Conservation (phyloP, 1,284 basidiomycete genomes). For the Ceratobasidium theobromae region DNA sequence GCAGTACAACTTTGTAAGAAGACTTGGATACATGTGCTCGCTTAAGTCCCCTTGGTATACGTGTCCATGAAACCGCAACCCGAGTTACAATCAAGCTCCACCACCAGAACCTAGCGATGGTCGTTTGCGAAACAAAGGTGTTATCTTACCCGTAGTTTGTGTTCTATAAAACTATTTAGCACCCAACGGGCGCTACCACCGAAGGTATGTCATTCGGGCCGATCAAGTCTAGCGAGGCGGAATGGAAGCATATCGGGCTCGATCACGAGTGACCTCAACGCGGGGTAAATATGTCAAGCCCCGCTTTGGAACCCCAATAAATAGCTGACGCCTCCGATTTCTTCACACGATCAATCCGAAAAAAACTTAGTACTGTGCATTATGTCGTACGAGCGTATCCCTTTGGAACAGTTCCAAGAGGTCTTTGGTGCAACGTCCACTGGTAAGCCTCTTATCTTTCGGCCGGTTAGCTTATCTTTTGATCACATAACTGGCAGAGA, state of each 20-base stretch:
- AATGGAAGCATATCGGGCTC: not conserved
- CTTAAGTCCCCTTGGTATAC: not conserved
- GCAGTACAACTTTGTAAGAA: not conserved
- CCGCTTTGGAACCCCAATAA: slow-evolving; percentile 13
- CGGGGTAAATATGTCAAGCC: slow-evolving; percentile 7
- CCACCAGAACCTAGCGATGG: too few relatives aligned
- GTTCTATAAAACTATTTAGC: too few relatives aligned
- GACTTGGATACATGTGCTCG: not conserved
- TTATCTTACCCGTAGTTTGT: too few relatives aligned
- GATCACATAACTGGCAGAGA: slow-evolving; percentile 55
- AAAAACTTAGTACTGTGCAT: not conserved
- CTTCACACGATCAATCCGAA: slow-evolving; percentile 7
- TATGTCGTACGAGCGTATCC: slow-evolving; percentile 40
- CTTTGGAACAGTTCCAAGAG: slow-evolving; percentile 58
- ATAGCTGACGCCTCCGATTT: not conserved
- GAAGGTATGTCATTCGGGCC: too few relatives aligned
- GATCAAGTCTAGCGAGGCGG: slow-evolving; percentile 8
- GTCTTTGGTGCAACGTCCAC: slow-evolving; percentile 58
- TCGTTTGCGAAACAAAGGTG: too few relatives aligned
- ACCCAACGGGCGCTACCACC: too few relatives aligned
- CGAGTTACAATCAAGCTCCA: not conserved
- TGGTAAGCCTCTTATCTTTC: slow-evolving; percentile 49
- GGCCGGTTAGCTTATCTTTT: not conserved
- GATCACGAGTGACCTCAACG: not conserved
- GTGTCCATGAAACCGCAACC: not conserved